Evolutionary conservation across 441 rosid species (phyloP), one percentile per base, ranked within the genome.

Genomic region (Gossypium gossypioides): DNA sequence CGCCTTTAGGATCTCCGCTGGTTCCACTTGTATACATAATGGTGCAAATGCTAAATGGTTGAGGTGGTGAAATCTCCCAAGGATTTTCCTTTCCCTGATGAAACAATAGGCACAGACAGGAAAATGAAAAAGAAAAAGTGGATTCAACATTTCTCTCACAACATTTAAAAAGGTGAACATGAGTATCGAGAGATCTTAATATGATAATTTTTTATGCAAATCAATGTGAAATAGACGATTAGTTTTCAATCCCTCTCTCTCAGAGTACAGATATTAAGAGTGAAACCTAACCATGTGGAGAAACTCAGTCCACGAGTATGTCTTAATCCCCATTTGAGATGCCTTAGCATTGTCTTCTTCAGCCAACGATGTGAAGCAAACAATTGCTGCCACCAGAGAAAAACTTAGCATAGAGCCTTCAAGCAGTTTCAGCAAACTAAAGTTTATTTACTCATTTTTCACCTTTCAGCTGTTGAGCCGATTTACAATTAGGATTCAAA

Each of bases 11-110:
- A 58, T 88, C 89, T 68, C 99, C 99, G 72, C 94, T 94, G 74
- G 97, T 90, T 50, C 99, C 99, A 22, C 99, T 94, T 37, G 99
- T 94, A 67, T 94, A 92, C 97, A 94, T 94, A 64, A 94, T 90
- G 57, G 99, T 89, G 91, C 97, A 90, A 57, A 87, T 79, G 84
- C 76, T 78, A 55, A 75, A 75, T 51, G 94, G 86, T 79, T 81
- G 86, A 54, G 99, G 97, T 2, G 87, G 89, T 5, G 68, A 58
- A 68, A 81, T 73, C 54, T 84, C 96, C 6, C 80, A 70, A 0
- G 88, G 84, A 56, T 87, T 81, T 71, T 84, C 83, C 75, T 78
- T 84, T 58, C 97, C 98, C 97, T 91, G 84, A 63, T 32, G 40
- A 46, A 52, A 34, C 32, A 73, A 67, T 18, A 76, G 15, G 27